Conservation (phyloP, 805 yeast genomes). For the Yamadazyma philogaea region DNA sequence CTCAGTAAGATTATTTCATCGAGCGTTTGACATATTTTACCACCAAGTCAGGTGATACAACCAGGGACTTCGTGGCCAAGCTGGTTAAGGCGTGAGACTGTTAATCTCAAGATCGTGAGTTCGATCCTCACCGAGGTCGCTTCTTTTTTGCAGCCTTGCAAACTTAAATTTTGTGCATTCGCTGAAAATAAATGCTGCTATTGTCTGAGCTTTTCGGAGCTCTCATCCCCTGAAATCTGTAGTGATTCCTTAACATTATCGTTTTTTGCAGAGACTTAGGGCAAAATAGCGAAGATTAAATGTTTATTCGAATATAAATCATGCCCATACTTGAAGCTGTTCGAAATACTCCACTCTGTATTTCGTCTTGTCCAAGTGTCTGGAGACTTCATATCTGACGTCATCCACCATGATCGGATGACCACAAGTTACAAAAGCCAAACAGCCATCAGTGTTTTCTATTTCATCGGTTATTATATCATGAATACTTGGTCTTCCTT, state of each 20-base stretch:
- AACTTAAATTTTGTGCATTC: no score
- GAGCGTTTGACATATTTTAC: no score
- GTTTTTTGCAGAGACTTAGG: no score
- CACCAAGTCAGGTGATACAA: no score
- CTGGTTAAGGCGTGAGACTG: slow-evolving; percentile 30
- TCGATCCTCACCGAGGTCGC: slow-evolving; percentile 28
- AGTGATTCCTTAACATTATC: not conserved
- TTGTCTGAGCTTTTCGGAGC: no score
- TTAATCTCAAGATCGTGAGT: slow-evolving; percentile 29
- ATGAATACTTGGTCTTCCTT: slow-evolving; percentile 49
- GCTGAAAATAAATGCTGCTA: no score
- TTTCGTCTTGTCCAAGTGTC: slow-evolving; percentile 31
- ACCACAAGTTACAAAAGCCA: slow-evolving; percentile 61
- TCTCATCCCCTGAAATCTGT: no score
- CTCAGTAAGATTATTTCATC: no score
- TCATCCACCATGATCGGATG: slow-evolving; percentile 58
- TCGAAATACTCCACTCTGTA: slow-evolving; percentile 67
- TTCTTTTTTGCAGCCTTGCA: slow-evolving; percentile 14
- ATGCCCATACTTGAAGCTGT: slow-evolving; percentile 70
- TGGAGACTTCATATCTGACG: slow-evolving; percentile 47
- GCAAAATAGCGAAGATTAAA: no score
- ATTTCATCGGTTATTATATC: slow-evolving; percentile 36
- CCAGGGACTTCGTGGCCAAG: slow-evolving; percentile 31
- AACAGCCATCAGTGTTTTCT: slow-evolving; percentile 36
- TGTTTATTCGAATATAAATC: not conserved